phyloP scores from a whole-genome alignment of 805 yeast species.

The Myxozyma geophila region DNA sequence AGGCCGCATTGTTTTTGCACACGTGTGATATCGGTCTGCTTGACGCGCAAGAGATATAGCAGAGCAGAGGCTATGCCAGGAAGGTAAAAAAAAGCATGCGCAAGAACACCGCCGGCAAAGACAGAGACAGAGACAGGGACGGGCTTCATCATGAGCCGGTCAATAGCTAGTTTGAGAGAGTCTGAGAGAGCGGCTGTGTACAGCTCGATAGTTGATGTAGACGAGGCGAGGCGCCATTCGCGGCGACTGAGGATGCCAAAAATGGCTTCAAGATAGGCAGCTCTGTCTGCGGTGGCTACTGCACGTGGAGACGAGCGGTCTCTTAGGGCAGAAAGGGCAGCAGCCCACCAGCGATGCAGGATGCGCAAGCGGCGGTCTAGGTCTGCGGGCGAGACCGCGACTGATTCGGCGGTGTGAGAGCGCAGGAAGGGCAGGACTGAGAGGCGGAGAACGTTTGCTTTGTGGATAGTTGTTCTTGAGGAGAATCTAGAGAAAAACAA shows the following conservation, averaged over 20 bases:
- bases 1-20: slow-evolving; percentile 30
- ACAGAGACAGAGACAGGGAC: slow-evolving; percentile 64
- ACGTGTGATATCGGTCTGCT: slow-evolving; percentile 40
- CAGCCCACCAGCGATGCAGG: slow-evolving; percentile 48
- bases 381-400: slow-evolving; percentile 37
- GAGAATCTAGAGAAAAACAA: slow-evolving; percentile 25
- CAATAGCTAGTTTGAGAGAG: slow-evolving; percentile 59
- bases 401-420: slow-evolving; percentile 37
- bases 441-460: slow-evolving; percentile 49
- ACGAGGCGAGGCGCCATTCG: slow-evolving; percentile 45
- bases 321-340: slow-evolving; percentile 43
- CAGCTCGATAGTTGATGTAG: slow-evolving; percentile 15
- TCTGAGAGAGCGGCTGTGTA: slow-evolving; percentile 47
- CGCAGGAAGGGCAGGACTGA: slow-evolving; percentile 50
- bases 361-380: slow-evolving; percentile 40
- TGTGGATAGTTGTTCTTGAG: slow-evolving; percentile 42
- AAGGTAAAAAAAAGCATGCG: slow-evolving; percentile 61
- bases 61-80: slow-evolving; percentile 58
- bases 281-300: slow-evolving; percentile 46
- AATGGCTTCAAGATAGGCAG: slow-evolving; percentile 49
- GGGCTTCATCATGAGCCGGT: slow-evolving; percentile 54
- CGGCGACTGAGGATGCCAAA: slow-evolving; percentile 47
- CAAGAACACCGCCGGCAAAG: slow-evolving; percentile 71
- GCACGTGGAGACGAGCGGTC: slow-evolving; percentile 36
- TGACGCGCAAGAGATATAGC: slow-evolving; percentile 42